phyloP scores from a whole-genome alignment of 2,329 filamentous ascomycete genomes.

The Pezizomycotina sp. region DNA sequence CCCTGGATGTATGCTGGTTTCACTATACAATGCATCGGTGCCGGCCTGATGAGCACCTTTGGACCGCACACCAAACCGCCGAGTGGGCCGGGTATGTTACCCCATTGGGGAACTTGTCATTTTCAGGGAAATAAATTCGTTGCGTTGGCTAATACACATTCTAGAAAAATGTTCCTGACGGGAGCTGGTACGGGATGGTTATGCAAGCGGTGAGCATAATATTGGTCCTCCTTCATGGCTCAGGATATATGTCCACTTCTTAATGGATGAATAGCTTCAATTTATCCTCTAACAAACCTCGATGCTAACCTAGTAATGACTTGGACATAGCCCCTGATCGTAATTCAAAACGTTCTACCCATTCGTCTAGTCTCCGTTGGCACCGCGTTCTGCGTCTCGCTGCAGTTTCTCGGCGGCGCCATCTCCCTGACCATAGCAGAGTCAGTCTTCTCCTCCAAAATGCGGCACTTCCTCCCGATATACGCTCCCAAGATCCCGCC shows the following conservation, averaged over 20 bases:
- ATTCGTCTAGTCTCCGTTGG: constrained; percentile 32
- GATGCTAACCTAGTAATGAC: too few relatives aligned
- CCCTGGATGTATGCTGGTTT: constrained; percentile 30
- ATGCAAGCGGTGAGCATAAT: too few relatives aligned
- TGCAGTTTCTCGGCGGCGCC: constrained; percentile 49
- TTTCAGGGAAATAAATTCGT: too few relatives aligned
- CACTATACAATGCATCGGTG: constrained; percentile 29
- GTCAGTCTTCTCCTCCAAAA: constrained; percentile 49
- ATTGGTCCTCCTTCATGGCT: too few relatives aligned
- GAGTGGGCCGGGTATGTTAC: constrained; percentile 30
- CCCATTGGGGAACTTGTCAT: too few relatives aligned
- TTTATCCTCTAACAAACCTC: too few relatives aligned
- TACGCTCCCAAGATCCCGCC: constrained; percentile 31
- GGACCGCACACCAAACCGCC: constrained; percentile 25
- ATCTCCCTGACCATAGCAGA: constrained; percentile 49
- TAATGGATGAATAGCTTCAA: too few relatives aligned
- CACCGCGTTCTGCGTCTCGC: constrained; percentile 35
- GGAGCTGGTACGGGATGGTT: too few relatives aligned
- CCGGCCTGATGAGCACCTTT: constrained; percentile 31
- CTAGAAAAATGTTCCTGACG: too few relatives aligned
- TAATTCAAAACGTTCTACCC: constrained; percentile 34
- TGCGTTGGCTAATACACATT: too few relatives aligned
- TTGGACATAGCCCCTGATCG: constrained; percentile 34
- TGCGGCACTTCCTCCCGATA: constrained; percentile 38
- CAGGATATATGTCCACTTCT: too few relatives aligned